These are phyloP conservation scores for Scheffersomyces lignicola DNA, from an alignment of 1,139 yeast genomes.

Conservation along the genomic window DNA sequence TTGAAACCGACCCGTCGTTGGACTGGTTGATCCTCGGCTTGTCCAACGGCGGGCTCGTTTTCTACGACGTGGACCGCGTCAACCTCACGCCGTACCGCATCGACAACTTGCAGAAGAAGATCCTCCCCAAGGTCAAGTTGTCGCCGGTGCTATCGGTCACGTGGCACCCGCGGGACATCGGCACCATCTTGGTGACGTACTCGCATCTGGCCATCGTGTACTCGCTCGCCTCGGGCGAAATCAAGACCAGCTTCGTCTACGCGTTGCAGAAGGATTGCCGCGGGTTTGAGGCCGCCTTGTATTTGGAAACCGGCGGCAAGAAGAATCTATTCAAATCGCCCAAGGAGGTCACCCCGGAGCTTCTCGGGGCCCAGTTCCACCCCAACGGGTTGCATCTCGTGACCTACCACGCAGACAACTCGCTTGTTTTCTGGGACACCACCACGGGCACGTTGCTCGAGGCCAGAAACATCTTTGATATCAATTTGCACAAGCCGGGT, in stretches of 20 bases:
- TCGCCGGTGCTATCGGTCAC: constrained; percentile 66
- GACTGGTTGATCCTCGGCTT: constrained; percentile 87
- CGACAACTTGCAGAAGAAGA: constrained; percentile 66
- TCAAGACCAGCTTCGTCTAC: constrained; percentile 58
- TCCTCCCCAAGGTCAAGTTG: constrained; percentile 49
- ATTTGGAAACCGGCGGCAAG: constrained; percentile 42
- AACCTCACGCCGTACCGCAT: constrained; percentile 63
- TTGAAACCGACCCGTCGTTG: constrained; percentile 79
- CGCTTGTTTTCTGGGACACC: constrained; percentile 91
- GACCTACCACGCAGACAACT: constrained; percentile 78
- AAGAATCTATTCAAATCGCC: constrained; percentile 43
- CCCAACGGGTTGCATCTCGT: constrained; percentile 89
- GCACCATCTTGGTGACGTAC: constrained; percentile 73
- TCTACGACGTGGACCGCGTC: constrained; percentile 86
- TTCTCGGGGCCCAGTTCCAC: constrained; percentile 74
- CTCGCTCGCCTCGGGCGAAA: constrained; percentile 60
- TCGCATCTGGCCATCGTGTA: constrained; percentile 68
- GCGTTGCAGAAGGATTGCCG: constrained; percentile 39
- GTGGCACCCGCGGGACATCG: constrained; percentile 90
- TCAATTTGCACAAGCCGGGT: constrained; percentile 60
- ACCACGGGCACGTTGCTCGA: constrained; percentile 69
- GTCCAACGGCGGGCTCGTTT: constrained; percentile 68
- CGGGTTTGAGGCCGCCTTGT: constrained; percentile 34
- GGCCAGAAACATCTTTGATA: constrained; percentile 71
- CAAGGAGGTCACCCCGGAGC: constrained; percentile 48